Conservation (phyloP, 768 basidiomycete genomes). For the Suillus subaureus region DNA sequence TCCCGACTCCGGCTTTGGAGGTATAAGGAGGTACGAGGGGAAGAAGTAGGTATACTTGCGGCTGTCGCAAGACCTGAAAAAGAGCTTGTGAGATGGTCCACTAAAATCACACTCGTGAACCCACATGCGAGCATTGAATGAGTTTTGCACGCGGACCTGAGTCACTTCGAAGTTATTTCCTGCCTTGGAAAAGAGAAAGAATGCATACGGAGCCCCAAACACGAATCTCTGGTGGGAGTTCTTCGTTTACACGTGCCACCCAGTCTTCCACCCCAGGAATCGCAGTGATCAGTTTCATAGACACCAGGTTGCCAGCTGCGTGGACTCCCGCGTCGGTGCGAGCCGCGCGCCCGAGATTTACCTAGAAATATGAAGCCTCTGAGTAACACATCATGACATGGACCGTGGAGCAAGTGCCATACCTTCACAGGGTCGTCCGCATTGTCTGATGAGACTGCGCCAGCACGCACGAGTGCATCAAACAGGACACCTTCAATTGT, state of each 20-base stretch:
- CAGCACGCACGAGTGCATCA: constrained; percentile 82
- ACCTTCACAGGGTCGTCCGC: constrained; percentile 90
- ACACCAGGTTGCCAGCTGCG: constrained; percentile 92
- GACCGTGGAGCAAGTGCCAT: constrained; percentile 6
- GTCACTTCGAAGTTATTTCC: constrained; percentile 4
- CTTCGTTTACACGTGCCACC: constrained; percentile 74
- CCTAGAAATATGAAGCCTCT: constrained; percentile 44
- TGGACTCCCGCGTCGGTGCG: constrained; percentile 98
- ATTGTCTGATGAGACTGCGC: constrained; percentile 95
- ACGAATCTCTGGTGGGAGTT: constrained; percentile 89
- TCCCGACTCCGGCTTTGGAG: constrained; percentile 78
- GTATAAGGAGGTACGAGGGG: constrained; percentile 89
- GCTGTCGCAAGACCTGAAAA: constrained; percentile 81
- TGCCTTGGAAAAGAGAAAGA: background rate
- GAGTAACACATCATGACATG: background rate
- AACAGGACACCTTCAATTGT: constrained; percentile 94
- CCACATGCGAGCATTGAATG: constrained; percentile 79
- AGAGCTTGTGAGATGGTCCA: background rate
- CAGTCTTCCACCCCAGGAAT: constrained; percentile 75
- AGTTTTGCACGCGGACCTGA: constrained; percentile 73
- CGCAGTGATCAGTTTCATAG: constrained; percentile 83
- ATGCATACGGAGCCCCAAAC: constrained; percentile 81
- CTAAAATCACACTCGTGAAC: constrained; percentile 19
- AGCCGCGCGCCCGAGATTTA: constrained; percentile 84
- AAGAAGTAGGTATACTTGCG: constrained; percentile 98